Evolutionary conservation across 23 red algal species (phyloP), one percentile per base, ranked within the genome.

Genomic region (Gracilaria caudata): DNA sequence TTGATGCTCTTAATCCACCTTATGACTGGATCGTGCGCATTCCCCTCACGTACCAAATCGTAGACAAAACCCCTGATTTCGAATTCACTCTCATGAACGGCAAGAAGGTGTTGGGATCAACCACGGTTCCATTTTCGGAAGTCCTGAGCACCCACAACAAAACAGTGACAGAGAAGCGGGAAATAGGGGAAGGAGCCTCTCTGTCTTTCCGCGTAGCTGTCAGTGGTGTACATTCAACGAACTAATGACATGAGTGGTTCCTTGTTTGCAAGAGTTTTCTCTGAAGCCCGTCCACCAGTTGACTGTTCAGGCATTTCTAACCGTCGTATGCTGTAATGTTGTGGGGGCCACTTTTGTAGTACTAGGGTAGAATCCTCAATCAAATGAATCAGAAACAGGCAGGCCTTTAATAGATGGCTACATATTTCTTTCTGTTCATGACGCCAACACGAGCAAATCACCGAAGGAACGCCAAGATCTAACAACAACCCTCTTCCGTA

Each of bases 1-100:
- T 73, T 36, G 87, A 91, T n/a, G 66, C 87, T 3, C 39, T 58
- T 23, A 91, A 91, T 36, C 87, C 87, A 0, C 6, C 54, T 10
- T 91, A 64, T 58, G 87, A 91, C 54, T 71, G 34, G 57, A 63
- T 45, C 29, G 79, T 91, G 14, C 76, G 87, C 28, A 37, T 91
- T 14, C 87, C 78, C 21, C 77, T 91, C 19, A 74, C 87, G 3
- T 20, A 25, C 5, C 35, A 82, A 23, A 56, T 82, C 19, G 44
- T 76, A 32, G 40, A 24, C 3, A 38, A 46, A 26, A 30, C 10
- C 0, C 32, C 60, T 51, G 87, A 75, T 56, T 55, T 91, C 43
- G 57, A 47, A 7, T 37, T 91, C 11, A 91, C 76, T 17, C 49
- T 91, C 47, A 73, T 73, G 76, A 76, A 91, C 68, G 75, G 74